These are phyloP conservation scores for Plasmodium gaboni DNA, from an alignment of 169 alveolate species.

Conservation along the genomic window DNA sequence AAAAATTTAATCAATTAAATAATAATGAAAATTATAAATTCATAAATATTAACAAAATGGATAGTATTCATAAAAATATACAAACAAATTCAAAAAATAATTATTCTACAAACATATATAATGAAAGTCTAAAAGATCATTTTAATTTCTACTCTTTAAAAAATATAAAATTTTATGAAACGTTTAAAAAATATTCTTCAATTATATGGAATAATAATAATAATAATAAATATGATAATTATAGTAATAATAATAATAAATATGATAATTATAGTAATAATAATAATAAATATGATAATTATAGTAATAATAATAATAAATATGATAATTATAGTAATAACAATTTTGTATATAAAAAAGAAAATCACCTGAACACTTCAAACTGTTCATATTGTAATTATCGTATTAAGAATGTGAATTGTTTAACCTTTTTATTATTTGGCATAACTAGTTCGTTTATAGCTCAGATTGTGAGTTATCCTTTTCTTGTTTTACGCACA, in stretches of 20 bases:
- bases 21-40: neutral
- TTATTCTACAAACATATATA: neutral
- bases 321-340: neutral
- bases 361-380: conserved; percentile 22
- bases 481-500: conserved; percentile 58
- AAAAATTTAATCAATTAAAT: neutral
- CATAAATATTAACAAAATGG: neutral
- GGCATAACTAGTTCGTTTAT: conserved; percentile 68
- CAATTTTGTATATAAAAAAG: conserved; percentile 7
- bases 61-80: neutral
- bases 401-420: conserved; percentile 61
- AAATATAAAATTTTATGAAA: neutral
- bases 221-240: neutral
- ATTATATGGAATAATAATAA: neutral
- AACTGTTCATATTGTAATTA: conserved; percentile 40
- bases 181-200: neutral
- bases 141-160: neutral
- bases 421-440: conserved; percentile 51
- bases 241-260: neutral
- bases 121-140: neutral
- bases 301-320: neutral
- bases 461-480: conserved; percentile 63
- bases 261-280: neutral
- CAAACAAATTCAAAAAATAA: neutral
- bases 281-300: neutral